phyloP scores from a whole-genome alignment of 2,329 filamentous ascomycete species.

The Scedosporium aurantiacum region DNA sequence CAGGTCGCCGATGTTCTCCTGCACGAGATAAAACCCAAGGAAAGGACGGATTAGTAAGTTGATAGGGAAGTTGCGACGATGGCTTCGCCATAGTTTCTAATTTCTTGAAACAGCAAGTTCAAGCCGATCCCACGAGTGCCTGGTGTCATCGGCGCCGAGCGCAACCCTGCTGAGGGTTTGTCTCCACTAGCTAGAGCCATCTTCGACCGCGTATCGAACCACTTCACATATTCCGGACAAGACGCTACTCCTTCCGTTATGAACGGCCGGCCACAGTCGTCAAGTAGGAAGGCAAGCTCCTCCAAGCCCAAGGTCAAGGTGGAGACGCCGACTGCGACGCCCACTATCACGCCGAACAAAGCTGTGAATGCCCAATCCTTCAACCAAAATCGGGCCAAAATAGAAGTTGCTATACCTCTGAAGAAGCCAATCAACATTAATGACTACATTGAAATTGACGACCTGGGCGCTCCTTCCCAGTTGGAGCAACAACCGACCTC shows the following conservation, averaged over 20 bases:
- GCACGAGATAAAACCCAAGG: conserved; percentile 60
- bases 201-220: conserved; percentile 28
- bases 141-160: conserved; percentile 10
- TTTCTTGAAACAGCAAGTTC: conserved; percentile 38
- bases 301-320: not conserved
- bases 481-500: not conserved
- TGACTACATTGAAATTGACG: conserved; percentile 21
- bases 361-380: conserved; percentile 8
- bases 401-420: conserved; percentile 37
- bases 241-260: conserved; percentile 8
- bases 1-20: conserved; percentile 65
- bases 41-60: conserved; percentile 56
- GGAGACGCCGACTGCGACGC: not conserved
- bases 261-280: conserved; percentile 3
- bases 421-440: conserved; percentile 27
- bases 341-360: not conserved
- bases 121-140: conserved; percentile 16
- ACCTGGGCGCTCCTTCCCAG: conserved; percentile 6
- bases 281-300: not conserved
- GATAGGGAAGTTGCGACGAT: not conserved
- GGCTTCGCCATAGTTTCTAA: not conserved
- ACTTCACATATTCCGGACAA: conserved; percentile 27
- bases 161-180: conserved; percentile 28
- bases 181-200: conserved; percentile 35
- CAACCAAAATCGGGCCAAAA: conserved; percentile 22